Base-by-base conservation (phyloP, 495 filamentous ascomycete species). In the Penicillium roqueforti region DNA sequence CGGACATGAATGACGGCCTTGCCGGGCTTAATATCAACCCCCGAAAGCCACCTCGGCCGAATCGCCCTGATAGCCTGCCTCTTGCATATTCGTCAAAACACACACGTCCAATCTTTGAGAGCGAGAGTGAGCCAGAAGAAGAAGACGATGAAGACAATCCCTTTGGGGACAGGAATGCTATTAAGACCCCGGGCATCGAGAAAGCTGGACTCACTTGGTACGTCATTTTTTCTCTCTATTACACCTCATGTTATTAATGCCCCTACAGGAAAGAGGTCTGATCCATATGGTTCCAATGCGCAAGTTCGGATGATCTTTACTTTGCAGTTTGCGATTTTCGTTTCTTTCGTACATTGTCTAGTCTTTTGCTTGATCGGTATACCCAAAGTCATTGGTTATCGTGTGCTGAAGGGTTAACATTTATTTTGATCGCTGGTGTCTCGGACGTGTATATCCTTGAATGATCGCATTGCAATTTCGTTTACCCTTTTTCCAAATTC, bases 91-190 rank as follows among this genome's bases (percentile, higher is more conserved):
- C 61, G 1, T 54, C 70, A 16, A 66, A 64, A 14, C 58, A 61
- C 0, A 58, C 65, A 0, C 60, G 51, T 7, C 65, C 58, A 44
- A 53, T 53, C 13, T 62, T 69, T 18, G 65, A 68, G 6, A 66
- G 66, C 20, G 71, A 73, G 19, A 76, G 68, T 54, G 78, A 78
- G 13, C 64, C 67, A 9, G 82, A 83, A 23, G 65, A 76, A 23
- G 77, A 78, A 23, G 73, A 80, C 8, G 82, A 81, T 4, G 83
- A 86, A 55, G 77, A 91, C 59, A 81, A 92, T 66, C 88, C 88
- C 4, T 92, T 92, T 61, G 86, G 85, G 14, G 87, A 92, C 65
- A 76, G 77, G 9, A 89, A 91, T 70, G 87, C 80, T 5, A 80
- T 87, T n/a, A 76, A 76, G 34, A 86, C 83, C 1, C 81, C 84